Base-by-base conservation (phyloP, 129 eudicot genomes). In the Flaveria brownii region DNA sequence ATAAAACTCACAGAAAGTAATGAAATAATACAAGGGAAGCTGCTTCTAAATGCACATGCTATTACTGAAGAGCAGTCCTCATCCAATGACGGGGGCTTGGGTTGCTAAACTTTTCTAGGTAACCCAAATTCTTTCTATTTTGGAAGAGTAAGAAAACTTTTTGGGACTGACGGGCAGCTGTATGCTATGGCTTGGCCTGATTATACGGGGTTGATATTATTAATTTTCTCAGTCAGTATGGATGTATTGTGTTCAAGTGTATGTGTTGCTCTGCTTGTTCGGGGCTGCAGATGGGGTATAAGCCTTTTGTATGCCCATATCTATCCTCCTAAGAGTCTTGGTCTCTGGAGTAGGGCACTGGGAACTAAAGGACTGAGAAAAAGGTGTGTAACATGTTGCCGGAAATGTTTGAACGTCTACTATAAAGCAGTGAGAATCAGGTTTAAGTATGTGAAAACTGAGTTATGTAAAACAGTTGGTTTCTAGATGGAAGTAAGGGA, bases 61-160 rank as follows among this genome's bases (percentile, higher is more conserved):
- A 87, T 87, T 81, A 63, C 87, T 0, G 98, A 94, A 70, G 98
- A 88, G 81, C 96, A 85, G 67, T 87, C 97, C 36, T 91, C 96
- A n/a, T 87, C 96, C 4, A 79, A 85, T 55, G 87, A 87, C 42
- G 90, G 87, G 60, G 90, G 88, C 23, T 79, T 88, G 0, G 89
- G 84, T 54, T 67, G 75, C 82, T 89, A 81, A 84, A 54, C 11
- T 25, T 15, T 70, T 57, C 59, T 30, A 26, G 41, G n/a, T 43
- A 7, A 25, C 75, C 57, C 4, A 47, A 43, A 5, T 36, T 71
- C 13, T 50, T 62, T 3, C 9, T 71, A 18, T 72, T 41, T 64
- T 72, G 25, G 56, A 64, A 42, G 51, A 55, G 75, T 54, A 54
- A 55, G 26, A 77, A 36, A 56, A 57, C 23, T 28, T 72, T 50